Conservation (phyloP, 805 yeast genomes). For the Yamadazyma laniorum region DNA sequence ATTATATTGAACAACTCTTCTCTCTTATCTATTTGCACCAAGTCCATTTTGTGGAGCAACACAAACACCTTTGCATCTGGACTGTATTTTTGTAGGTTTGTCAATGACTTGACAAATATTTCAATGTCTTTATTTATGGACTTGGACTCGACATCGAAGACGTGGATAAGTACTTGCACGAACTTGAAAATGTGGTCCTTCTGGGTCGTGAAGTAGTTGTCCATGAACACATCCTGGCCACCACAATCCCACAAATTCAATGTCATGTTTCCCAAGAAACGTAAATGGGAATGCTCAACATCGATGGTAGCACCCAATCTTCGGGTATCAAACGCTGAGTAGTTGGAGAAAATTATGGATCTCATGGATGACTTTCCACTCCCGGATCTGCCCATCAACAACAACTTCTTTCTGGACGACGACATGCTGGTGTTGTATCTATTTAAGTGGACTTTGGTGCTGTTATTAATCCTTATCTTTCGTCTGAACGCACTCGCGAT, state of each 20-base stretch:
- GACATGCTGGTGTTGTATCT: neutral
- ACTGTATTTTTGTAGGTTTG: slow-evolving; percentile 76
- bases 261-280: slow-evolving; percentile 94
- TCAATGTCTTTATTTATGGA: slow-evolving; percentile 92
- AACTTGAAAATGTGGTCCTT: slow-evolving; percentile 90
- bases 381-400: slow-evolving; percentile 84
- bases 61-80: slow-evolving; percentile 93
- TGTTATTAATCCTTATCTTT: neutral
- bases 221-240: slow-evolving; percentile 96
- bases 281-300: slow-evolving; percentile 93
- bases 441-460: too few species aligned
- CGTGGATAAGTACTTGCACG: slow-evolving; percentile 94
- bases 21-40: slow-evolving; percentile 82
- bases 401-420: slow-evolving; percentile 40
- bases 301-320: slow-evolving; percentile 96
- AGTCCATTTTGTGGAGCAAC: slow-evolving; percentile 91
- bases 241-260: slow-evolving; percentile 98
- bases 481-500: neutral
- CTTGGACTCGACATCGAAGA: slow-evolving; percentile 92
- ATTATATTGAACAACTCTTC: slow-evolving; percentile 80
- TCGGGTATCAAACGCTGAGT: slow-evolving; percentile 94
- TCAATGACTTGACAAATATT: slow-evolving; percentile 79
- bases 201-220: slow-evolving; percentile 83
- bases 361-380: slow-evolving; percentile 98
- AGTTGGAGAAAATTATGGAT: slow-evolving; percentile 90